Evolutionary conservation across 768 basidiomycete genomes (phyloP), one percentile per base, ranked within the genome.

Genomic region (Boletus pseudo-olivaceus): DNA sequence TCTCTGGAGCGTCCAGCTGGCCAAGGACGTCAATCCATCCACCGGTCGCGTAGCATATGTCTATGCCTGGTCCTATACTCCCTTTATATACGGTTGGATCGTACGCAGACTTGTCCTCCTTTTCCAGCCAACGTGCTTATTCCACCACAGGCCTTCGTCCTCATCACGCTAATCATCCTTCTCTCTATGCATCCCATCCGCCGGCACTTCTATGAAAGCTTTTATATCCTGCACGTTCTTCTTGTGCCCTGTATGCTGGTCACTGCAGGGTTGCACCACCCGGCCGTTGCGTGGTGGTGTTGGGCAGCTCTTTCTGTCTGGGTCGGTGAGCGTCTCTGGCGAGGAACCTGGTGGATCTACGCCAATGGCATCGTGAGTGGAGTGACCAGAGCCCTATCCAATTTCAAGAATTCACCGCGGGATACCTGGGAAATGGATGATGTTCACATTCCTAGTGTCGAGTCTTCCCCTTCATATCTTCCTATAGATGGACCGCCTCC

Each of bases 1-100:
- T 3, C 70, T 85, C 1, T 92, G 89, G 90, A 83, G 81, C 53
- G 76, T 86, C 7, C 85, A 90, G 64, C 73, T 91, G 40, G 66
- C 69, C 38, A 72, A 66, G 14, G 87, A 90, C 54, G 71, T 67
- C 54, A 73, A 80, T 23, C 59, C 63, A 14, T 72, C 58, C 37
- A 78, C 75, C 10, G 75, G 72, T 54, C 76, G 71, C 49, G 49
- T 71, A 15, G 80, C 75, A 23, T 79, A 76, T 65, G 56, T 73
- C 40, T 78, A 81, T 54, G 80, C 83, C 19, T 87, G 79, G 76
- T 68, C 72, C 23, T 87, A 84, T 57, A 71, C 72, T 37, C 79
- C 81, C 37, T 90, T 91, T 62, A 70, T 83, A 37, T 87, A 72
- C 56, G 89, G 83, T 6, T 81, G 74, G 84, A 68, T 73, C 44